Base-by-base conservation (phyloP, 371 early-diverging fungal genomes). In the Sporodiniella umbellata region DNA sequence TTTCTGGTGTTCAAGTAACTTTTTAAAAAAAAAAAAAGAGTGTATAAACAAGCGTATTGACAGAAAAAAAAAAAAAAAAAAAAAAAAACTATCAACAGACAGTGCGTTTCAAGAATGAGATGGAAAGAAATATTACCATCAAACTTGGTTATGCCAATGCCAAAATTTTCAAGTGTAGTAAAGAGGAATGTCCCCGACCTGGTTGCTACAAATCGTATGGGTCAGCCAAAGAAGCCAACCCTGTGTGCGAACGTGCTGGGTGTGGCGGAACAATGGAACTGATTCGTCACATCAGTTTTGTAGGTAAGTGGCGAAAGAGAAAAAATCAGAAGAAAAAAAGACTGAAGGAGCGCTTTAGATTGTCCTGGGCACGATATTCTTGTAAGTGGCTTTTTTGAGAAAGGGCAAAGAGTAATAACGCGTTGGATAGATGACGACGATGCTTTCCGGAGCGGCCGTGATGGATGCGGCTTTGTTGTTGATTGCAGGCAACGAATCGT, bases 341-440 rank as follows among this genome's bases (percentile, higher is more conserved):
- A 2, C 12, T n/a, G n/a, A n/a, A n/a, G n/a, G n/a, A n/a, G n/a
- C n/a, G n/a, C n/a, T n/a, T n/a, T 47, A 62, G 99, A 99, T 80
- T 99, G 99, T 72, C 99, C 99, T 38, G 99, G 99, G 53, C 99
- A 99, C 97, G 99, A 99, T 81, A 94, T 99, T 88, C 90, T 99
- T 61, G 62, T 62, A 62, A 56, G 45, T 38, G 47, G 30, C 8
- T 15, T 28, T 33, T 4, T 24, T 12, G 2, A 15, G 21, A 21
- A 33, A 22, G 8, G 26, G 26, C 2, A 17, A 22, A 30, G 3
- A 40, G 11, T 40, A 26, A 49, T 10, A 22, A 25, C 25, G 15
- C 10, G 10, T 42, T 17, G 0, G n/a, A 15, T 56, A 62, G 62
- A 99, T 99, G 99, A 96, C 99, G 25, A 99, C 99, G 51, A 99